Base-by-base conservation (phyloP, 208 protist species). In the Phytomonas sp. region DNA sequence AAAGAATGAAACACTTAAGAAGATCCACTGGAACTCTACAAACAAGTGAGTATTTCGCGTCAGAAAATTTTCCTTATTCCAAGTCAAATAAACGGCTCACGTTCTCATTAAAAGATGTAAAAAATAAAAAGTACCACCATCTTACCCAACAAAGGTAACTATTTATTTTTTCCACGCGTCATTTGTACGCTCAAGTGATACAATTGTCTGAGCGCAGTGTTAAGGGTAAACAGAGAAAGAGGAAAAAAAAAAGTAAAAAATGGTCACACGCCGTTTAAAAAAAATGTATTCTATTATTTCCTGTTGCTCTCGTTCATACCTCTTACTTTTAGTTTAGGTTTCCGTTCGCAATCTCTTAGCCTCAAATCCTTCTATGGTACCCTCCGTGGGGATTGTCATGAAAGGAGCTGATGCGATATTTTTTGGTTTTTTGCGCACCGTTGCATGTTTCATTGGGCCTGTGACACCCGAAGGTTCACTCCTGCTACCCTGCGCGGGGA, bases 361-460 rank as follows among this genome's bases (percentile, higher is more conserved):
- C 40, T 49, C 40, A 49, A 49, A 49, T 49, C 40, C 40, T 49
- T 49, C 40, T 49, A 49, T 49, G 12, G 40, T 4, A 16, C 3
- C 40, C 19, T 49, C 40, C 6, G 12, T 49, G 19, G 40, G 40
- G 40, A 49, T 16, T 12, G 40, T 2, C 14, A 19, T 12, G 40
- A 19, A 49, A 49, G 40, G 12, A 4, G 40, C 12, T 16, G 40
- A 12, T 23, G 60, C 19, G 36, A 4, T 12, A 64, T 34, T 64
- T 74, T 94, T 93, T 49, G 84, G 76, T 75, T 93, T 93, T 76
- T 93, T 90, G 67, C 81, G 77, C 65, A 82, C 87, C 32, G 77
- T 71, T 1, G 82, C 88, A 42, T 78, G 74, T 34, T 92, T 76
- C 62, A 92, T 71, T 10, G 84, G 73, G 5, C 73, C 79, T 16